phyloP scores from a whole-genome alignment of 352 stramenopile genomes.

The Pythium insidiosum region DNA sequence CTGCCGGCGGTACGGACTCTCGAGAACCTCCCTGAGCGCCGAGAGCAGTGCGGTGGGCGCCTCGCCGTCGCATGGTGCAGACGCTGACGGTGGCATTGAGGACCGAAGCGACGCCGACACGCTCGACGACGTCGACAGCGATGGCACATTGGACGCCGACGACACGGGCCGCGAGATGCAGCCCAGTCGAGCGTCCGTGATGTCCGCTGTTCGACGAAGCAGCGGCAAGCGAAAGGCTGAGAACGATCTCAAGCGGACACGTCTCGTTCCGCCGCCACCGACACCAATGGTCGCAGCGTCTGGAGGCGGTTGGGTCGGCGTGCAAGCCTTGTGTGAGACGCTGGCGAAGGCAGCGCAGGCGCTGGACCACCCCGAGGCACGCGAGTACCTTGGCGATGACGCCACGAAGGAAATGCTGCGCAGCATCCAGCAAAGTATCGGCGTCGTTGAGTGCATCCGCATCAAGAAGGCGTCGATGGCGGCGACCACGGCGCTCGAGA shows the following conservation, averaged over 20 bases:
- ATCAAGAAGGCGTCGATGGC: conserved; percentile 11
- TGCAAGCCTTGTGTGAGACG: conserved; percentile 15
- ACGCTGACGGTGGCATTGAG: neutral
- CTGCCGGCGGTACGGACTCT: conserved; percentile 53
- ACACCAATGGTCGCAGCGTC: neutral
- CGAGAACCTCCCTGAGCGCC: conserved; percentile 18
- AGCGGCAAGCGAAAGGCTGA: too few relatives aligned
- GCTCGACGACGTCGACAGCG: neutral
- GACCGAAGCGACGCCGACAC: conserved; percentile 4
- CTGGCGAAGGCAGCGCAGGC: conserved; percentile 9
- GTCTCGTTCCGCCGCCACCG: neutral
- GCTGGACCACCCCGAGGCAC: conserved; percentile 12
- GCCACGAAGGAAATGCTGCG: conserved; percentile 17
- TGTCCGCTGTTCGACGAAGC: neutral
- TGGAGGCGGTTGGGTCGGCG: conserved; percentile 3
- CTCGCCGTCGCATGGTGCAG: neutral
- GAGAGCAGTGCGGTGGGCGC: neutral
- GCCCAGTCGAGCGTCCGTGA: too few relatives aligned
- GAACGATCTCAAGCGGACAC: too few relatives aligned
- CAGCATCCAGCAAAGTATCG: conserved; percentile 21
- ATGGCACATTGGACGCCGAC: neutral
- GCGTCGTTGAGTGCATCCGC: conserved; percentile 19
- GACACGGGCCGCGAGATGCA: neutral
- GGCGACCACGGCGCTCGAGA: neutral
- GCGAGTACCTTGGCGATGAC: conserved; percentile 14